Conservation (phyloP, 2,329 filamentous ascomycete genomes). For the Biscogniauxia marginata region DNA sequence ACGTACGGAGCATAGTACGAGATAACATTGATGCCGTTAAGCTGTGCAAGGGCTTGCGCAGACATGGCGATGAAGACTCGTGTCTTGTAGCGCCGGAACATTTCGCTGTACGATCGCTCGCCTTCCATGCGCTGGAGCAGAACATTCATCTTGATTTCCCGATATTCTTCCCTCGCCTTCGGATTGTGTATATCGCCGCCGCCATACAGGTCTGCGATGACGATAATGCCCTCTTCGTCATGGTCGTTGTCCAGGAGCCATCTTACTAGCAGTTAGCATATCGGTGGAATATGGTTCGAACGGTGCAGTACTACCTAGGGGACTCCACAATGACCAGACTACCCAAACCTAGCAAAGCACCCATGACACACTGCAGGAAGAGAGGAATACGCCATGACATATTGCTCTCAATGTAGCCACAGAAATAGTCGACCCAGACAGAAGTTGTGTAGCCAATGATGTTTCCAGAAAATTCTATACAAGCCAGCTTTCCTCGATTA, state of each 20-base stretch:
- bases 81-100: constrained; percentile 90
- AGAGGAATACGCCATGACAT: constrained; percentile 89
- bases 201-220: constrained; percentile 96
- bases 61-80: constrained; percentile 99
- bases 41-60: constrained; percentile 88
- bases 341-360: constrained; percentile 76
- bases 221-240: constrained; percentile 96
- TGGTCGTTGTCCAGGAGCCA: constrained; percentile 98
- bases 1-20: constrained; percentile 97
- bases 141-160: constrained; percentile 98
- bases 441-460: constrained; percentile 94
- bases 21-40: constrained; percentile 99
- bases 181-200: constrained; percentile 91
- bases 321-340: constrained; percentile 96
- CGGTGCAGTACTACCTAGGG: constrained; percentile 62
- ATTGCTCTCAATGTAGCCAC: constrained; percentile 81
- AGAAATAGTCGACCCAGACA: constrained; percentile 98
- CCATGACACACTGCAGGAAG: constrained; percentile 93
- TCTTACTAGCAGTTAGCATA: constrained; percentile 48
- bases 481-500: constrained; percentile 91
- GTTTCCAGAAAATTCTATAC: constrained; percentile 97
- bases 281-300: constrained; percentile 1
- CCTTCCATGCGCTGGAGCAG: constrained; percentile 91
- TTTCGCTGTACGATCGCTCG: constrained; percentile 85
- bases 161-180: constrained; percentile 92